Conservation (phyloP, 306 rosid genomes). For the Vachellia collinsii region DNA sequence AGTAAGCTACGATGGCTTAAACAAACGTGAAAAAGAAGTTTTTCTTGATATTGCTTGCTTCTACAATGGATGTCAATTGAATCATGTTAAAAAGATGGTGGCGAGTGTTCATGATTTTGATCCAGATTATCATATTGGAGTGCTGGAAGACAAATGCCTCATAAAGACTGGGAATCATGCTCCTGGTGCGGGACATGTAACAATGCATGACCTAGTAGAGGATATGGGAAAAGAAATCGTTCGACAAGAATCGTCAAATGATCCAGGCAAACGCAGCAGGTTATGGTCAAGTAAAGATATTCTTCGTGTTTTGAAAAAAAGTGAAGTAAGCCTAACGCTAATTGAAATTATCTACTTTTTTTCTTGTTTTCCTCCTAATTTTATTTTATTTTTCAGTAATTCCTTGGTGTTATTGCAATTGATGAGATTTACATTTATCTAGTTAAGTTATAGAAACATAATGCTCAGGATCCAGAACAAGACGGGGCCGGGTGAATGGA, state of each 20-base stretch:
- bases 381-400: no score
- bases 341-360: no score
- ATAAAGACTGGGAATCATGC: background rate
- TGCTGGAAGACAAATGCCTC: background rate
- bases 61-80: background rate
- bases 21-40: background rate
- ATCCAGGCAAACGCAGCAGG: constrained; percentile 32
- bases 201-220: constrained; percentile 34
- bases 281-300: constrained; percentile 23
- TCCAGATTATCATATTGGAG: background rate
- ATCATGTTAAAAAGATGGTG: background rate
- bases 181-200: background rate
- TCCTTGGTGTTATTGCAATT: no score
- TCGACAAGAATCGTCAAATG: background rate
- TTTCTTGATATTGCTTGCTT: constrained; percentile 40
- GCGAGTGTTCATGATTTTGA: background rate
- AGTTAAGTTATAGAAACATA: no score
- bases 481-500: no score
- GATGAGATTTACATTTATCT: no score
- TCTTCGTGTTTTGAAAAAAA: background rate
- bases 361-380: no score
- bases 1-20: constrained; percentile 5
- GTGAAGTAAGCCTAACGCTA: background rate
- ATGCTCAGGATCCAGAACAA: no score
- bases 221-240: background rate